phyloP scores from a whole-genome alignment of 2,329 filamentous ascomycete species.

The Trichophyton rubrum region DNA sequence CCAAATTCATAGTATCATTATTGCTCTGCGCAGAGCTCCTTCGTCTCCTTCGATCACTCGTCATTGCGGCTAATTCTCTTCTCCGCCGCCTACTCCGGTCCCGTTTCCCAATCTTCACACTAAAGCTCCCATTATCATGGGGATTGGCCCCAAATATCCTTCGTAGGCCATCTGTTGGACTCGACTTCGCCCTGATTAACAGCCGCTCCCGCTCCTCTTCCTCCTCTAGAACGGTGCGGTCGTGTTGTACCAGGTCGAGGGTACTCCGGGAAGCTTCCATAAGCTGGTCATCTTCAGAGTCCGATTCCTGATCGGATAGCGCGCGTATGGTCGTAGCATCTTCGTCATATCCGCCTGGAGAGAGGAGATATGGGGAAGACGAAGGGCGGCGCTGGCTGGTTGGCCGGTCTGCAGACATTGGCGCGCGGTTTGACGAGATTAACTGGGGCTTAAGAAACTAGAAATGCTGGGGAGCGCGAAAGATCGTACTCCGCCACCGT shows the following conservation, averaged over 20 bases:
- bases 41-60: slow-evolving; percentile 21
- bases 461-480: background rate
- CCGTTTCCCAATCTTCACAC: slow-evolving; percentile 38
- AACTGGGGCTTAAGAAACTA: background rate
- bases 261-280: slow-evolving; percentile 54
- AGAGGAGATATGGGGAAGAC: slow-evolving; percentile 42
- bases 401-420: background rate
- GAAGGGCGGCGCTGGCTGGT: background rate
- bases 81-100: slow-evolving; percentile 43
- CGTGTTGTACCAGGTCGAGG: slow-evolving; percentile 55
- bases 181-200: slow-evolving; percentile 21
- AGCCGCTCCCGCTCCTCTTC: slow-evolving; percentile 51
- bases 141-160: slow-evolving; percentile 28
- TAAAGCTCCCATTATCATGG: slow-evolving; percentile 29
- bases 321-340: slow-evolving; percentile 56
- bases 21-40: slow-evolving; percentile 28
- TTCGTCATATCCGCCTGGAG: slow-evolving; percentile 53
- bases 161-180: slow-evolving; percentile 26
- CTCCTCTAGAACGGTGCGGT: slow-evolving; percentile 58
- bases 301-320: slow-evolving; percentile 54
- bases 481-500: background rate
- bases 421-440: background rate
- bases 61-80: slow-evolving; percentile 18
- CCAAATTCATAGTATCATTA: slow-evolving; percentile 35
- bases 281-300: slow-evolving; percentile 63